These are phyloP conservation scores for Pugionium cornutum DNA, from an alignment of 345 rosid genomes.

Conservation along the genomic window DNA sequence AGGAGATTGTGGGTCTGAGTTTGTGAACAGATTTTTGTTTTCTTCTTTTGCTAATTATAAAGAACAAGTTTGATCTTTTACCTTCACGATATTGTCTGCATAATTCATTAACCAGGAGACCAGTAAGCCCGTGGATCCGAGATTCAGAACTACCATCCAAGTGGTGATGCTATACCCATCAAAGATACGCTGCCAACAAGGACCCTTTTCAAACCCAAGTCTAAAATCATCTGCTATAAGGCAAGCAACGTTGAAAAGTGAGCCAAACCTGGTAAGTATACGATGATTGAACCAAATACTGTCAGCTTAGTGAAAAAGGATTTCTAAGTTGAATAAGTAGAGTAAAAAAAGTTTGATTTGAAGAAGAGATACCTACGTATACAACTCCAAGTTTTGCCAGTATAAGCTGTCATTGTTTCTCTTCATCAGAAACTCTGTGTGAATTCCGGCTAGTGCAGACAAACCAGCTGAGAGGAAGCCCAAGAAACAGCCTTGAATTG, in stretches of 20 bases:
- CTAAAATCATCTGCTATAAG: conserved; percentile 88
- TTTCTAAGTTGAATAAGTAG: background rate
- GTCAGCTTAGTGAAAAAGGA: too few relatives aligned
- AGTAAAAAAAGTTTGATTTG: conserved; percentile 24
- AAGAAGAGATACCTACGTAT: conserved; percentile 76
- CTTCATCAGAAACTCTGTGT: conserved; percentile 95
- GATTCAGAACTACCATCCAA: too few relatives aligned
- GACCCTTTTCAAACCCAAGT: conserved; percentile 92
- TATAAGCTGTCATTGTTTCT: conserved; percentile 89
- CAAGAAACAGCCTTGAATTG: conserved; percentile 83
- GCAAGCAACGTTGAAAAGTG: conserved; percentile 77
- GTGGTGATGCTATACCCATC: conserved; percentile 75
- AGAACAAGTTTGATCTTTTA: conserved; percentile 35
- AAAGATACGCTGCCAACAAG: too few relatives aligned
- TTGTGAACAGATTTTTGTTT: too few relatives aligned
- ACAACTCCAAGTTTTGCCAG: conserved; percentile 93
- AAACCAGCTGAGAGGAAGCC: conserved; percentile 87
- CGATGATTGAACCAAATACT: background rate
- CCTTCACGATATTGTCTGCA: conserved; percentile 96
- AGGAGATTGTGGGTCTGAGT: too few relatives aligned
- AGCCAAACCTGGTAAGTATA: conserved; percentile 62
- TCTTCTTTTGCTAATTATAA: background rate
- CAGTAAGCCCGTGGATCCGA: too few relatives aligned
- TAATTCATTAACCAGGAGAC: conserved; percentile 94
- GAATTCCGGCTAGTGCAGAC: conserved; percentile 92